A percentile compares a stretch with the other conserved stretches of the same genome.
These are phyloP conservation scores for Omphalotus olearius DNA, from an alignment of 1,284 basidiomycete species.

Conservation along the genomic window DNA sequence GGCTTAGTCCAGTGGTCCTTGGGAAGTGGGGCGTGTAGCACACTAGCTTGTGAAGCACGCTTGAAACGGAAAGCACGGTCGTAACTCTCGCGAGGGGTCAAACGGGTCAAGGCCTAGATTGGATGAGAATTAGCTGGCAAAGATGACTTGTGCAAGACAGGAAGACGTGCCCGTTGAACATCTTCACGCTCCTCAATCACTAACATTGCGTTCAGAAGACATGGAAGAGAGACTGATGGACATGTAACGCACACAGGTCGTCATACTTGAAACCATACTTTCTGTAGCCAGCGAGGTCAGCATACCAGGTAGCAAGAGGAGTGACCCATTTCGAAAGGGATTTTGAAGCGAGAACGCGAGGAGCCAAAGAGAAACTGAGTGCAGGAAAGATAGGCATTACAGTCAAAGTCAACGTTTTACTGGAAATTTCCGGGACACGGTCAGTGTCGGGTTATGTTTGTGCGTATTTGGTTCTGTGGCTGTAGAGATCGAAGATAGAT, in stretches of 20 bases:
- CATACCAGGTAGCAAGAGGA: slow-evolving; percentile 86
- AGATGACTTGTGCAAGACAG: not conserved
- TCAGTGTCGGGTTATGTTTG: slow-evolving; percentile 5
- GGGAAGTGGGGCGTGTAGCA: slow-evolving; percentile 80
- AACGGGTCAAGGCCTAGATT: slow-evolving; percentile 77
- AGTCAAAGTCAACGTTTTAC: not conserved
- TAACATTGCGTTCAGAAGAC: slow-evolving; percentile 23
- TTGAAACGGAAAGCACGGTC: slow-evolving; percentile 93
- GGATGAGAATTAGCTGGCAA: not conserved
- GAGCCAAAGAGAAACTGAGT: slow-evolving; percentile 76
- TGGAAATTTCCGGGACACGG: slow-evolving; percentile 5
- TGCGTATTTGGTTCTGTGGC: slow-evolving; percentile 3
- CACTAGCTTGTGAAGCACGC: slow-evolving; percentile 75
- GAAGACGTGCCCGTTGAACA: slow-evolving; percentile 73
- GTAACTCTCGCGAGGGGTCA: slow-evolving; percentile 79
- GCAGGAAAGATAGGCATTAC: slow-evolving; percentile 56
- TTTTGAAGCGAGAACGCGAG: slow-evolving; percentile 69
- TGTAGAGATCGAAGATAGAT: slow-evolving; percentile 16
- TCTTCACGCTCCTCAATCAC: slow-evolving; percentile 85
- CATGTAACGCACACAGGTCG: slow-evolving; percentile 71
- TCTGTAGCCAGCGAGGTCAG: slow-evolving; percentile 80
- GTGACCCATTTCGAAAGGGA: slow-evolving; percentile 65
- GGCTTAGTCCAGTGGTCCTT: slow-evolving; percentile 83
- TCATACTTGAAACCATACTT: slow-evolving; percentile 92
- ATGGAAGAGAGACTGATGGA: slow-evolving; percentile 8